phyloP scores from a whole-genome alignment of 2,329 filamentous ascomycete species.

The Ophiostoma fasciatum region DNA sequence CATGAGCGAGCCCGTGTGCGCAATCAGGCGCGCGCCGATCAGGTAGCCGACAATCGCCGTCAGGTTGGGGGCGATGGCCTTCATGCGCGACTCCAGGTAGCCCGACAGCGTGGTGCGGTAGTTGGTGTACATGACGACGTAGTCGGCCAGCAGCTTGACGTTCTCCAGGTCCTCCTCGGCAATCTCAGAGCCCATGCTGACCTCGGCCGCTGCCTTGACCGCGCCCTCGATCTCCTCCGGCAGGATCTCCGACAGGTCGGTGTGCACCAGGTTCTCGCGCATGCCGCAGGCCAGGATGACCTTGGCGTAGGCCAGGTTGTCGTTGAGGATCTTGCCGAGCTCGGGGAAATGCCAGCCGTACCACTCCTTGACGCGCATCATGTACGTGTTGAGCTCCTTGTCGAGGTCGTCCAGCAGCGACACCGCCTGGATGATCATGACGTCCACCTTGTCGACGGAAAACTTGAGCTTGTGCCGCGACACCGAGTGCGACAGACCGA shows the following conservation, averaged over 20 bases:
- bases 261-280: constrained; percentile 60
- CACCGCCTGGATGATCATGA: constrained; percentile 98
- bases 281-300: constrained; percentile 83
- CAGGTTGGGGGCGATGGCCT: constrained; percentile 89
- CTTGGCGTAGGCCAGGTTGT: constrained; percentile 87
- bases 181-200: constrained; percentile 98
- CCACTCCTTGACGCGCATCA: constrained; percentile 99
- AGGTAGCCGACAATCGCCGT: constrained; percentile 86
- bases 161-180: constrained; percentile 83
- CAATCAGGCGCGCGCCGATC: constrained; percentile 86
- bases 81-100: constrained; percentile 88
- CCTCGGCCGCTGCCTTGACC: constrained; percentile 86
- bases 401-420: constrained; percentile 88
- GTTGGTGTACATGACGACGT: constrained; percentile 83
- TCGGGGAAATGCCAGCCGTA: constrained; percentile 99
- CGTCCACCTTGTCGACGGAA: constrained; percentile 95
- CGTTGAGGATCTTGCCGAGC: constrained; percentile 90
- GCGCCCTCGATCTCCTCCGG: constrained; percentile 89
- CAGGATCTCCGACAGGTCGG: constrained; percentile 76
- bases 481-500: constrained; percentile 93
- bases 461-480: constrained; percentile 98
- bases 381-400: constrained; percentile 97
- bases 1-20: constrained; percentile 78
- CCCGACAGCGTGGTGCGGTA: constrained; percentile 77
- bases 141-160: constrained; percentile 80